Evolutionary conservation across 257 asterid genomes (phyloP).

Genomic region (Lavandula angustifolia): DNA sequence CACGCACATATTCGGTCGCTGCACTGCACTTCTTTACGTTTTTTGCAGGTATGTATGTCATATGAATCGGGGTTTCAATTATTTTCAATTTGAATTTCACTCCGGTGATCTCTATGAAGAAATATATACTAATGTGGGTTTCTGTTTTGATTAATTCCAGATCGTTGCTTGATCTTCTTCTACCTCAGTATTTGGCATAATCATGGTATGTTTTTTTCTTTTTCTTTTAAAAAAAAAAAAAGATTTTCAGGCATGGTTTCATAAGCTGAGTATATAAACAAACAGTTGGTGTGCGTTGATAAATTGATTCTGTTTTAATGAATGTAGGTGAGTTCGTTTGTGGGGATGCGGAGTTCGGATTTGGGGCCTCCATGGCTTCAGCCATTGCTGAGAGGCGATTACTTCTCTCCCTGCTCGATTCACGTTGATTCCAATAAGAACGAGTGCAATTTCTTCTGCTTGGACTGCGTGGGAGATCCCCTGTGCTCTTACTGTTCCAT

Average conservation of each 20-base stretch:
- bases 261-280: background rate
- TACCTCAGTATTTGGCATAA: constrained; percentile 5
- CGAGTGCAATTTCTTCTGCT: constrained; percentile 68
- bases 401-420: constrained; percentile 49
- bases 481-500: constrained; percentile 57
- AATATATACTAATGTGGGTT: constrained; percentile 21
- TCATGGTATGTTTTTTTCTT: constrained; percentile 20
- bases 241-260: background rate
- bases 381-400: constrained; percentile 56
- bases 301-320: background rate
- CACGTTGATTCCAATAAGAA: constrained; percentile 56
- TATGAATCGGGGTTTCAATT: background rate
- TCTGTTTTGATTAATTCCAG: constrained; percentile 8
- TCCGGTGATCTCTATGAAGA: background rate
- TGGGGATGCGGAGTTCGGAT: constrained; percentile 34
- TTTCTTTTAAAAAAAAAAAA: no score
- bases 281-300: background rate
- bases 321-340: constrained; percentile 47
- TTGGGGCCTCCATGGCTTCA: constrained; percentile 62
- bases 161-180: background rate
- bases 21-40: background rate
- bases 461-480: constrained; percentile 70
- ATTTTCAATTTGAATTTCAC: background rate
- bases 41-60: constrained; percentile 1
- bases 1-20: background rate